Conservation (phyloP, 768 basidiomycete species). For the Xerocomus potaroensis region DNA sequence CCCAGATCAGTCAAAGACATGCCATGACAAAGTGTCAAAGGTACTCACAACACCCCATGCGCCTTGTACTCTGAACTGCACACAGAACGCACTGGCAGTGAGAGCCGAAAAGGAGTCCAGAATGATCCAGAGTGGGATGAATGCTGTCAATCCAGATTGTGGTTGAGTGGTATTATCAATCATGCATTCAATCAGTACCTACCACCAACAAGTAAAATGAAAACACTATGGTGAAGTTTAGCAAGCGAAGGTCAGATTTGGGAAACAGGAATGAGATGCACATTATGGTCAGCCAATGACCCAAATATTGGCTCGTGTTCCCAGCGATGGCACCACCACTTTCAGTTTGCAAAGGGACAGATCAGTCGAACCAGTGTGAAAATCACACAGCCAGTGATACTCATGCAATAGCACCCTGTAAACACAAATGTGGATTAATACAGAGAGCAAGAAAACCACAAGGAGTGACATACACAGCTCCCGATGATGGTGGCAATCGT, state of each 20-base stretch:
- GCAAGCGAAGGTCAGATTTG: not conserved
- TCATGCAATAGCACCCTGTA: slow-evolving; percentile 43
- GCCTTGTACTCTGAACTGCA: slow-evolving; percentile 87
- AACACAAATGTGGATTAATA: not conserved
- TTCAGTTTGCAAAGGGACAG: not conserved
- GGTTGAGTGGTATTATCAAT: not conserved
- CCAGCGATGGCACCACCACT: slow-evolving; percentile 73
- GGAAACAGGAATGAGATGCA: not conserved
- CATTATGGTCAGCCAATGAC: slow-evolving; percentile 80
- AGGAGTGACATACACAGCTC: slow-evolving; percentile 46
- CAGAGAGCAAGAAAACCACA: not conserved
- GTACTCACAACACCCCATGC: slow-evolving; percentile 79
- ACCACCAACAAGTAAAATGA: slow-evolving; percentile 26
- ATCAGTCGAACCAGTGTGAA: not conserved
- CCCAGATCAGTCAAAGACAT: not conserved
- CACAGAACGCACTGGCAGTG: slow-evolving; percentile 79
- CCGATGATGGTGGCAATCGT: slow-evolving; percentile 82
- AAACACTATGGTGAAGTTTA: slow-evolving; percentile 14
- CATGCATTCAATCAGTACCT: not conserved
- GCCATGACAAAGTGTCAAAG: too few species aligned
- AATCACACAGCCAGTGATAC: slow-evolving; percentile 16
- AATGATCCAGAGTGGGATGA: slow-evolving; percentile 83
- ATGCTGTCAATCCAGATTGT: slow-evolving; percentile 26
- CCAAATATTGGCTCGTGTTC: slow-evolving; percentile 67
- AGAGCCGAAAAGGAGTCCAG: slow-evolving; percentile 65